These are phyloP conservation scores for Kwoniella pini DNA, from an alignment of 768 basidiomycete genomes.

Conservation along the genomic window DNA sequence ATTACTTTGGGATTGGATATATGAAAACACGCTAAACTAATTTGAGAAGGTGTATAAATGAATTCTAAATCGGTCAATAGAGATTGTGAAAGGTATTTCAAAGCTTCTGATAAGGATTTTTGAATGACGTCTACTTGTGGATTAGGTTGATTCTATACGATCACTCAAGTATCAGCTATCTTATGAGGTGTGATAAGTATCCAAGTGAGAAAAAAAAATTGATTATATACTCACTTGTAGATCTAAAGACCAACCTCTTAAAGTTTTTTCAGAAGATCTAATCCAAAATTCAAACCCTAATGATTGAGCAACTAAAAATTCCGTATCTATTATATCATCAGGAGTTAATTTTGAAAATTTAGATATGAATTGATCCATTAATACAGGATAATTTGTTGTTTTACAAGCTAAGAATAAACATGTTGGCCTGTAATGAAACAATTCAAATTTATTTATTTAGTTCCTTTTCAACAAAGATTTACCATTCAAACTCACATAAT, in stretches of 20 bases:
- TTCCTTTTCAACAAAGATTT: too few relatives aligned
- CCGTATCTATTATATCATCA: constrained; percentile 85
- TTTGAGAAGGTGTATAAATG: constrained; percentile 88
- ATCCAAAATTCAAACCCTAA: constrained; percentile 90
- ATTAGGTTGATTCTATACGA: constrained; percentile 63
- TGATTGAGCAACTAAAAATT: constrained; percentile 94
- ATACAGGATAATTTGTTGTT: constrained; percentile 92
- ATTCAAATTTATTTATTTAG: too few relatives aligned
- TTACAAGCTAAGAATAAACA: constrained; percentile 93
- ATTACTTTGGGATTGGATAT: constrained; percentile 64
- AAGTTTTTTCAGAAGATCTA: constrained; percentile 43
- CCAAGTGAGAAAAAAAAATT: neutral
- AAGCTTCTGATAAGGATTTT: constrained; percentile 67
- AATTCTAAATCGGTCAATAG: constrained; percentile 89
- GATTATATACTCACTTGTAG: constrained; percentile 41
- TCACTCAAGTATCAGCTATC: neutral
- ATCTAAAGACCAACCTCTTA: constrained; percentile 51
- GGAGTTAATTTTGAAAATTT: constrained; percentile 79
- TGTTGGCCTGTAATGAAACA: constrained; percentile 91
- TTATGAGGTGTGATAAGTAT: neutral
- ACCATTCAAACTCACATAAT: constrained; percentile 83
- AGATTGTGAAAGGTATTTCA: constrained; percentile 70
- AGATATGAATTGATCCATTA: constrained; percentile 77
- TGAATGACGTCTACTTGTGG: constrained; percentile 60
- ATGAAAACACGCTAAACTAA: constrained; percentile 77